A percentile compares a stretch with the other conserved stretches of the same genome.
phyloP scores from a whole-genome alignment of 2,329 filamentous ascomycete genomes.

The Phyllosticta capitalensis region DNA sequence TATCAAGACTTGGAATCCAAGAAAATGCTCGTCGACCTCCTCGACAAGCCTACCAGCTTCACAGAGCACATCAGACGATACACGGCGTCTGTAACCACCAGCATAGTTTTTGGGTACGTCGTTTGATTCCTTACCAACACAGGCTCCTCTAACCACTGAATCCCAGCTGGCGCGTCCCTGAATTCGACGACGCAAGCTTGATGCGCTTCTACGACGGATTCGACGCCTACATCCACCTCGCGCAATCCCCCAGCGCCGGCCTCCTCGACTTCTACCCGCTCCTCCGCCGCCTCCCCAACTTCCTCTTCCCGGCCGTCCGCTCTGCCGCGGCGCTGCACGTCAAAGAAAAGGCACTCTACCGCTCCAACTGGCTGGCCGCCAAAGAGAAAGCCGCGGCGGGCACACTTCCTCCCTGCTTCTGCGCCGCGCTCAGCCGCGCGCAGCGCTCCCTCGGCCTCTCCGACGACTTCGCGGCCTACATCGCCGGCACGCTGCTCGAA shows the following conservation, averaged over 20 bases:
- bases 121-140: not conserved
- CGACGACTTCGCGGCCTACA: constrained; percentile 18
- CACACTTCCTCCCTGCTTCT: constrained; percentile 17
- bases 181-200: constrained; percentile 33
- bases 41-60: constrained; percentile 36
- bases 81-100: constrained; percentile 39
- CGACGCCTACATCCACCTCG: constrained; percentile 34
- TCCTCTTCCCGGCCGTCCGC: constrained; percentile 25
- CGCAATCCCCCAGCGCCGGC: constrained; percentile 33
- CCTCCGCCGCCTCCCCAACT: constrained; percentile 30
- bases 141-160: constrained; percentile 7
- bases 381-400: constrained; percentile 14
- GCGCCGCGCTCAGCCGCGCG: constrained; percentile 16
- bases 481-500: constrained; percentile 20
- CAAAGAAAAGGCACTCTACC: constrained; percentile 30
- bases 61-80: constrained; percentile 39
- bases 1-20: constrained; percentile 49
- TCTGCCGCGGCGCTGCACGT: constrained; percentile 36
- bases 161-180: constrained; percentile 24
- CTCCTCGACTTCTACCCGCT: constrained; percentile 40
- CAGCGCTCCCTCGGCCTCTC: constrained; percentile 15
- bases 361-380: constrained; percentile 17
- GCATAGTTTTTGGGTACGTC: constrained; percentile 41
- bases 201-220: constrained; percentile 37
- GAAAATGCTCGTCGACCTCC: constrained; percentile 42